Evolutionary conservation across 768 basidiomycete genomes (phyloP).

Genomic region (Amanita fuliginea): DNA sequence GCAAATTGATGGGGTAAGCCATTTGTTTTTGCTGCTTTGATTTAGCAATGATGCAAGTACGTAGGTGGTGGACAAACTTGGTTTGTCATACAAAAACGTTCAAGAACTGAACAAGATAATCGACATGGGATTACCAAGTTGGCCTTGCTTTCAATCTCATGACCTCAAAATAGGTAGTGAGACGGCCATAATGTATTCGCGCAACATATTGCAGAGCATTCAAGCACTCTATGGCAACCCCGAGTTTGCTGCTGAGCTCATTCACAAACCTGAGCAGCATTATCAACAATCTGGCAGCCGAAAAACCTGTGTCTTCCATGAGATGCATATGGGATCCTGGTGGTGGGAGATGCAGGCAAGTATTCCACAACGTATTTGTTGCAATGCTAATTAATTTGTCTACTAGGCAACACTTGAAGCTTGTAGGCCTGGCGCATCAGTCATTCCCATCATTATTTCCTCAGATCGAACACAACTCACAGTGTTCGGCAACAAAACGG

Average conservation of each 20-base stretch:
- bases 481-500: constrained; percentile 23
- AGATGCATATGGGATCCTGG: constrained; percentile 30
- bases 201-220: not conserved
- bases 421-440: constrained; percentile 14
- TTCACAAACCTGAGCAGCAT: not conserved
- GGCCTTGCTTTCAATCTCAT: not conserved
- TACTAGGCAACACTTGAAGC: constrained; percentile 10
- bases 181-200: not conserved
- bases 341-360: constrained; percentile 34
- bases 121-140: not conserved
- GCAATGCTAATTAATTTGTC: not conserved
- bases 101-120: not conserved
- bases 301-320: constrained; percentile 11
- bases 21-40: too few species aligned
- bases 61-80: not conserved
- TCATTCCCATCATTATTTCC: constrained; percentile 26
- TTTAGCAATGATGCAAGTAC: too few species aligned
- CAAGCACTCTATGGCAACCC: not conserved
- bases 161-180: not conserved
- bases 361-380: not conserved
- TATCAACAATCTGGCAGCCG: not conserved
- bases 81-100: not conserved
- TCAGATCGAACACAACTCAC: constrained; percentile 32
- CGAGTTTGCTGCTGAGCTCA: not conserved
- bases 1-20: too few species aligned